phyloP scores from a whole-genome alignment of 2,329 filamentous ascomycete species.

The Teratosphaeria epicoccoides region DNA sequence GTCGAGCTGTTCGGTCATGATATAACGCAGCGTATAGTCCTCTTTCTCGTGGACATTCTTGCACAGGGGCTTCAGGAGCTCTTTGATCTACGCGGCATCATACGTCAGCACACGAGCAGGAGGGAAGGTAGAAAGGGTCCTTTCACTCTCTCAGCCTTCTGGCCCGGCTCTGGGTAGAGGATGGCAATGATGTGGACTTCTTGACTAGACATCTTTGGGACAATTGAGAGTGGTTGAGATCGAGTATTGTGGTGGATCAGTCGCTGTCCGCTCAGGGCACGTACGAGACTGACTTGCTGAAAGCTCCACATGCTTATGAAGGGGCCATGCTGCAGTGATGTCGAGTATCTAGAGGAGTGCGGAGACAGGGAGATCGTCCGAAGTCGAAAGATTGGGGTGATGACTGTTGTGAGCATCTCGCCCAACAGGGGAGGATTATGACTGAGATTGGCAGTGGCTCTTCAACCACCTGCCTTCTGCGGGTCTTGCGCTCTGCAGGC shows the following conservation, averaged over 20 bases:
- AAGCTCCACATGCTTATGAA: not conserved
- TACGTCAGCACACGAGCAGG: not conserved
- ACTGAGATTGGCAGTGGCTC: not conserved
- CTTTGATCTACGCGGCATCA: not conserved
- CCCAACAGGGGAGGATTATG: not conserved
- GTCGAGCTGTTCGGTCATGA: slow-evolving; percentile 15
- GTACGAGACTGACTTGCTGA: not conserved
- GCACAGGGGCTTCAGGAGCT: not conserved
- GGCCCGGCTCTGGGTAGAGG: not conserved
- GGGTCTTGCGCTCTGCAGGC: not conserved
- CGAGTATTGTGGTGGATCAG: not conserved
- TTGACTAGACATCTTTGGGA: not conserved
- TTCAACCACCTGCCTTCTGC: not conserved
- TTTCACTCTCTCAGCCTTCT: not conserved
- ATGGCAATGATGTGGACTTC: not conserved
- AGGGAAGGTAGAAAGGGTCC: not conserved
- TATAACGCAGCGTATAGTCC: slow-evolving; percentile 13
- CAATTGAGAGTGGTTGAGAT: not conserved
- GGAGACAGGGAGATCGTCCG: not conserved
- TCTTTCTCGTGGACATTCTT: slow-evolving; percentile 6
- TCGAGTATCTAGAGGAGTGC: too few species aligned
- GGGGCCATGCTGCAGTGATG: not conserved
- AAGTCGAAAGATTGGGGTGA: not conserved
- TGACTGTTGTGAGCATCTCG: not conserved
- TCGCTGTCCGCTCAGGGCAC: not conserved